Conservation (phyloP, 345 rosid genomes). For the Eucalyptus urophylla region DNA sequence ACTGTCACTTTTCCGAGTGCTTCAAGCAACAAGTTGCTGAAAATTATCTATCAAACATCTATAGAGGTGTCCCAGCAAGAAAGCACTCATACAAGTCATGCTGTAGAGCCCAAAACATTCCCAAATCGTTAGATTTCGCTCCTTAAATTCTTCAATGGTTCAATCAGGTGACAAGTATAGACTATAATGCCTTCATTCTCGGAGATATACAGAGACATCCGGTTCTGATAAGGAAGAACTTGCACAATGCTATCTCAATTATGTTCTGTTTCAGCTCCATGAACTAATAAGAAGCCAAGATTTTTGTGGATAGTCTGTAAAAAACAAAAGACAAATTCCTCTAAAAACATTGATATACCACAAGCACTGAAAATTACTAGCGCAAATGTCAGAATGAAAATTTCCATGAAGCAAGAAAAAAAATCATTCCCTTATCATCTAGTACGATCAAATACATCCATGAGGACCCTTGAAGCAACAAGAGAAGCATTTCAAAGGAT, state of each 20-base stretch:
- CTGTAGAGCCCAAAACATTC: background rate
- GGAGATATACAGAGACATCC: background rate
- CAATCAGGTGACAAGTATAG: background rate
- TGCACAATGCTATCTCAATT: background rate
- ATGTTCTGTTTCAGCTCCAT: background rate
- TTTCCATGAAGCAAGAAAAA: background rate
- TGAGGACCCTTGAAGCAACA: background rate
- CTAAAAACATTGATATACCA: background rate
- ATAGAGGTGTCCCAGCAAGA: background rate
- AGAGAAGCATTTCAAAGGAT: background rate
- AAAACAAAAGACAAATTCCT: background rate
- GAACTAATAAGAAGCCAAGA: background rate
- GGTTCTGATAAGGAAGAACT: background rate
- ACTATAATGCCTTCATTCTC: background rate
- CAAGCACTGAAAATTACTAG: background rate
- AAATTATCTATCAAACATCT: background rate
- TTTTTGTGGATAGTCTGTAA: background rate
- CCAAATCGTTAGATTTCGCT: background rate
- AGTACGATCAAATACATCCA: background rate
- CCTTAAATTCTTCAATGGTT: background rate
- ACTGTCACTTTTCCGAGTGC: background rate
- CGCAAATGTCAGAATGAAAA: background rate
- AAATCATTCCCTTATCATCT: background rate
- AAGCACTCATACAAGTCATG: background rate
- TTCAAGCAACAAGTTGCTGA: background rate